Evolutionary conservation across 78 protist genomes (phyloP), one percentile per base, ranked within the genome.

Genomic region (Capsaspora owczarzaki): DNA sequence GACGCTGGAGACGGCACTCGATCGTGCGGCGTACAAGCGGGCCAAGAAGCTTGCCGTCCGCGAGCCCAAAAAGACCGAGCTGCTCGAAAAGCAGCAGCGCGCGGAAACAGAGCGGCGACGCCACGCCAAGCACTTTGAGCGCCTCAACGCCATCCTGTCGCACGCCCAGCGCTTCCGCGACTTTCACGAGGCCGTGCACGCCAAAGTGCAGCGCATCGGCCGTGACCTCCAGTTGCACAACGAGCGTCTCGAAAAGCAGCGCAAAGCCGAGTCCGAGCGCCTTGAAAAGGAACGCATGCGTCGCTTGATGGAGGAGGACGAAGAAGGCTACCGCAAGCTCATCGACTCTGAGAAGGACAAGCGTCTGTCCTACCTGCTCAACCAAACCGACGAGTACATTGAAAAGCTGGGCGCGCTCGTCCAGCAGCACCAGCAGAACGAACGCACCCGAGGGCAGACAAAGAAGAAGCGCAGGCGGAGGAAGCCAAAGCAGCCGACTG

Each of bases 321-420:
- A 56, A 25, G 82, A 37, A 3, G 82, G 47, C 20, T 82, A 82
- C 61, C 29, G 69, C n/a, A 37, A 72, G 53, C 80, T 82, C 51
- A 16, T 82, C 31, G 74, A 69, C 33, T 69, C 70, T 66, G 46
- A 70, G 29, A 82, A 82, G 80, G 79, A 82, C 78, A 61, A 29
- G 40, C 85, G 85, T 1, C 66, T 66, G 35, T 25, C 6, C 5
- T 47, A n/a, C 22, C 77, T 82, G 29, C 80, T 82, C 25, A 37
- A 82, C 51, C 25, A 72, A 47, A 82, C 76, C n/a, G 85, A 82
- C 72, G 80, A 76, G 44, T 69, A 35, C 51, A 40, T 82, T 2
- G 35, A 8, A 60, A 6, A 33, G 46, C 22, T 82, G 29, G n/a
- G 27, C 27, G 35, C 41, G 23, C 25, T 40, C 41, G 51, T 81